Conservation (phyloP, 2,329 filamentous ascomycete genomes). For the Fusarium hostae region DNA sequence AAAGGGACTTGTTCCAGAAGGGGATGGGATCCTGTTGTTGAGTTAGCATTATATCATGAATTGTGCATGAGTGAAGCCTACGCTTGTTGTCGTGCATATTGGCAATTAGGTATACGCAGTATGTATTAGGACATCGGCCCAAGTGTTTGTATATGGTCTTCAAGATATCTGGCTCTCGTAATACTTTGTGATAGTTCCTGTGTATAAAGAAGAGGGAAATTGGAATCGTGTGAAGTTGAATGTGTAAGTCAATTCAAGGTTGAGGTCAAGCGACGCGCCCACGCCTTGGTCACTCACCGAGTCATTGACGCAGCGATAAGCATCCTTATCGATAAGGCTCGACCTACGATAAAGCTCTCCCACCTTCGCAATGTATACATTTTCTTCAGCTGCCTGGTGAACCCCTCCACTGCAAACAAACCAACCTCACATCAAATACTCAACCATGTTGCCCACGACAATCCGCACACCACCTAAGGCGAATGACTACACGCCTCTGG, state of each 20-base stretch:
- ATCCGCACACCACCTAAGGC: slow-evolving; percentile 67
- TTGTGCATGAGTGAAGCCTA: slow-evolving; percentile 35
- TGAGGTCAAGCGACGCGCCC: slow-evolving; percentile 5
- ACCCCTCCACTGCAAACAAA: slow-evolving; percentile 38
- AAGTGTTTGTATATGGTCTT: neutral
- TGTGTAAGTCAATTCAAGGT: slow-evolving; percentile 4
- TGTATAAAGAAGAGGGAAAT: neutral
- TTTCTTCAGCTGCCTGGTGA: slow-evolving; percentile 38
- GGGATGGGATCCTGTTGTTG: slow-evolving; percentile 76
- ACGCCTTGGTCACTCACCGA: neutral
- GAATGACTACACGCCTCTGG: slow-evolving; percentile 71
- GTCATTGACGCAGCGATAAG: slow-evolving; percentile 10
- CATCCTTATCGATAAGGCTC: slow-evolving; percentile 30
- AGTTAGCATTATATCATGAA: slow-evolving; percentile 23
- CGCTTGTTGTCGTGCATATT: slow-evolving; percentile 52
- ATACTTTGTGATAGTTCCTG: neutral
- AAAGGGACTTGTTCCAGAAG: slow-evolving; percentile 92
- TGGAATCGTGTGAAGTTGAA: neutral
- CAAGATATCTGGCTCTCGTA: neutral
- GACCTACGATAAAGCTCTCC: slow-evolving; percentile 36
- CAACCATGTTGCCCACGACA: slow-evolving; percentile 60
- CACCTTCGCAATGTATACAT: slow-evolving; percentile 28
- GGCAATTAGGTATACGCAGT: too few species aligned
- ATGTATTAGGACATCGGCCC: neutral
- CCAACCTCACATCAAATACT: neutral